Evolutionary conservation across 2,329 filamentous ascomycete genomes (phyloP).

Genomic region (Aspergillus fumigatus): DNA sequence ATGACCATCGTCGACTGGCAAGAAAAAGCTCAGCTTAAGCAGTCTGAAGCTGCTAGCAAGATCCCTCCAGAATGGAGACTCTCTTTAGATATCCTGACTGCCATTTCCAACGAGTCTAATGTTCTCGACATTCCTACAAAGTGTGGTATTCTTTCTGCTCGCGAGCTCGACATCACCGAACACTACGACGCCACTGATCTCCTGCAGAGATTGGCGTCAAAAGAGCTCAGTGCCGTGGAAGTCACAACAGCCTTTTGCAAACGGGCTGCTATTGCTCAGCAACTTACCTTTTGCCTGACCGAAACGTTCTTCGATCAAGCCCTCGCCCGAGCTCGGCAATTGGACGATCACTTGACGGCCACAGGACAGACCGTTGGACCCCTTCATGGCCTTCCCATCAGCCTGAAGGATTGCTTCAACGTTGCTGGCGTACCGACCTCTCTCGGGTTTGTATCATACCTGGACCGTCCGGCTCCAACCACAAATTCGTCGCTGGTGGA

Average conservation of each 20-base stretch:
- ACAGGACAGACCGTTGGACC: constrained; percentile 50
- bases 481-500: constrained; percentile 53
- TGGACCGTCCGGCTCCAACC: constrained; percentile 51
- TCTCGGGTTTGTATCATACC: constrained; percentile 56
- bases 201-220: constrained; percentile 26
- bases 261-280: constrained; percentile 36
- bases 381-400: constrained; percentile 59
- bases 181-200: neutral
- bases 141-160: neutral
- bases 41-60: constrained; percentile 5
- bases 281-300: constrained; percentile 46
- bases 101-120: neutral
- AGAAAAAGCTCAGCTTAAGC: constrained; percentile 7
- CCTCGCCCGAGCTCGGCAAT: constrained; percentile 41
- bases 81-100: neutral
- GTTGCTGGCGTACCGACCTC: constrained; percentile 50
- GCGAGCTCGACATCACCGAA: neutral
- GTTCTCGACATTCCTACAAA: constrained; percentile 3
- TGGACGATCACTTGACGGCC: constrained; percentile 43
- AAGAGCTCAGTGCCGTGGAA: constrained; percentile 36
- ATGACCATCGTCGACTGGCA: constrained; percentile 4
- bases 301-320: constrained; percentile 53
- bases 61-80: constrained; percentile 8
- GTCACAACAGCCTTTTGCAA: constrained; percentile 44
- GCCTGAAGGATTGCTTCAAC: constrained; percentile 46